phyloP scores from a whole-genome alignment of 2,329 filamentous ascomycete species.

The Periconia macrospinosa region DNA sequence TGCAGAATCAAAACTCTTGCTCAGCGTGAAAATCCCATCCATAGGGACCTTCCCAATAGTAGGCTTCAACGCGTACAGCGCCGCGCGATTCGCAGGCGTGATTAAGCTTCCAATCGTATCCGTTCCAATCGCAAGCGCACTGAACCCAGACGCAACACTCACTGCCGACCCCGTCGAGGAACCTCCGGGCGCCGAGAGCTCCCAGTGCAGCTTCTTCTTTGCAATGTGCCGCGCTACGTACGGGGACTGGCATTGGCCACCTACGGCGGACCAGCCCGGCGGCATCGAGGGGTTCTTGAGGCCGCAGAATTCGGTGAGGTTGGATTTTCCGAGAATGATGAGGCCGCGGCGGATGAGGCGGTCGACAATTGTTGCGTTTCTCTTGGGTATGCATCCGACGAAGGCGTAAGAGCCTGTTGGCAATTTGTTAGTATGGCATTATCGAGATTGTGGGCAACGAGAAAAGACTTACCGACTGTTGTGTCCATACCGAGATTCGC shows the following conservation, averaged over 20 bases:
- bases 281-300: slow-evolving; percentile 41
- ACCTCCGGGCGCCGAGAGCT: slow-evolving; percentile 41
- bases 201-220: slow-evolving; percentile 39
- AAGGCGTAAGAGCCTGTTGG: slow-evolving; percentile 41
- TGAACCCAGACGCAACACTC: slow-evolving; percentile 44
- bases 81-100: slow-evolving; percentile 43
- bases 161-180: slow-evolving; percentile 44
- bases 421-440: slow-evolving; percentile 1
- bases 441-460: neutral
- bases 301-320: slow-evolving; percentile 44
- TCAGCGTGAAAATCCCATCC: slow-evolving; percentile 40
- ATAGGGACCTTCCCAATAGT: slow-evolving; percentile 39
- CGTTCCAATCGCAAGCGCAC: slow-evolving; percentile 44
- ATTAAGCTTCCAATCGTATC: slow-evolving; percentile 46
- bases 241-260: slow-evolving; percentile 43
- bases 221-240: slow-evolving; percentile 44
- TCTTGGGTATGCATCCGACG: slow-evolving; percentile 39
- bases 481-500: slow-evolving; percentile 44
- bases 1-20: slow-evolving; percentile 37
- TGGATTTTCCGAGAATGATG: slow-evolving; percentile 48
- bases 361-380: slow-evolving; percentile 43
- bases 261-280: slow-evolving; percentile 45
- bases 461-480: slow-evolving; percentile 38
- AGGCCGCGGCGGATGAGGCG: slow-evolving; percentile 42
- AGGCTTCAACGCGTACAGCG: slow-evolving; percentile 44